A percentile compares a stretch with the other conserved stretches of the same genome.
Conservation (phyloP, 2,329 filamentous ascomycete species). For the Diaporthe citrichinensis region DNA sequence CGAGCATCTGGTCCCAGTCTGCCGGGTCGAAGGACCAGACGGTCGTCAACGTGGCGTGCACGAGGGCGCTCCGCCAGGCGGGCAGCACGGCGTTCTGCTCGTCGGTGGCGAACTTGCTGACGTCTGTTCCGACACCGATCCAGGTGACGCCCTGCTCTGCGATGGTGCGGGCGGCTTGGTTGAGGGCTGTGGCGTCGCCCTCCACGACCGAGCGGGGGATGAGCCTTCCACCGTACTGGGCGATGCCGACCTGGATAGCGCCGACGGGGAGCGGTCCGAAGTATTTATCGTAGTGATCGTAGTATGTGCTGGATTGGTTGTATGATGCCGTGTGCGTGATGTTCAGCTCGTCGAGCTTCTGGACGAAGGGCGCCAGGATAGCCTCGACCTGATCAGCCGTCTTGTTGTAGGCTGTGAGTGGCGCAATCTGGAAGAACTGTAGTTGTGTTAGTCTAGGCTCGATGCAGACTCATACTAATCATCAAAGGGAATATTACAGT, state of each 20-base stretch:
- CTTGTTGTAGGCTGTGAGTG: constrained; percentile 63
- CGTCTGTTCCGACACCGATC: constrained; percentile 49
- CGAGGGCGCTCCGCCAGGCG: constrained; percentile 54
- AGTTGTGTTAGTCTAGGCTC: neutral
- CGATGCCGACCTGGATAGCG: constrained; percentile 64
- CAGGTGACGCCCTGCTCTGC: constrained; percentile 51
- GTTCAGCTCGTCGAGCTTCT: constrained; percentile 54
- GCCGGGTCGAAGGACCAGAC: constrained; percentile 53
- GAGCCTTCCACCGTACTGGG: constrained; percentile 59
- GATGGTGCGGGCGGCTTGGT: constrained; percentile 50
- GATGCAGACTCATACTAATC: neutral
- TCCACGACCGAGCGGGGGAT: constrained; percentile 55
- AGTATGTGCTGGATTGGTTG: constrained; percentile 56
- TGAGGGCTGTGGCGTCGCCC: constrained; percentile 41
- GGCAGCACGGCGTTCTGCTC: constrained; percentile 55
- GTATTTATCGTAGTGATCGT: constrained; percentile 61
- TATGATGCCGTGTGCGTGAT: constrained; percentile 48
- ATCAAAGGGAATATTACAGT: constrained; percentile 13
- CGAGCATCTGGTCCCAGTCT: constrained; percentile 47
- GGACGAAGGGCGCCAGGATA: constrained; percentile 62
- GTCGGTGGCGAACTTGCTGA: constrained; percentile 39
- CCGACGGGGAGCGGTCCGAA: constrained; percentile 59
- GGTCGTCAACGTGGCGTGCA: constrained; percentile 50
- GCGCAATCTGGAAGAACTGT: constrained; percentile 60
- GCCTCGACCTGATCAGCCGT: constrained; percentile 56